Evolutionary conservation across 257 asterid genomes (phyloP).

Genomic region (Capsicum rhomboideum): DNA sequence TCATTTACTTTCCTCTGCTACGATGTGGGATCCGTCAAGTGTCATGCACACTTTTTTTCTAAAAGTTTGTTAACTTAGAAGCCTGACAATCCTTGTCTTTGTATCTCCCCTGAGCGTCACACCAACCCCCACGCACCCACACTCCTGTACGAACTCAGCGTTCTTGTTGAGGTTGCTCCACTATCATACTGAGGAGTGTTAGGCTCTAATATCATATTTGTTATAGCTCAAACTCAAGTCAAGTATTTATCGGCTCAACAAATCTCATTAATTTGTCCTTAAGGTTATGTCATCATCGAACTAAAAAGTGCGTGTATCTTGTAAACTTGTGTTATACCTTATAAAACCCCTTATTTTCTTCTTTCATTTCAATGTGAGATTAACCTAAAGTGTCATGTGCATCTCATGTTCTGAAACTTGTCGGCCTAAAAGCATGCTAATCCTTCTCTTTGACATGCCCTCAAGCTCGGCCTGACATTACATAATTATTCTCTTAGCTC

Average conservation of each 20-base stretch:
- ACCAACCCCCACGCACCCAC: neutral
- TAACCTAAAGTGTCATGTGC: neutral
- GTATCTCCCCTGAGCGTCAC: neutral
- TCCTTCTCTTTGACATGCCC: too few species aligned
- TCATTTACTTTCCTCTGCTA: too few species aligned
- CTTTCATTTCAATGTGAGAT: rapidly evolving
- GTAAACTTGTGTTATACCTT: neutral
- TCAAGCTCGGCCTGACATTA: too few species aligned
- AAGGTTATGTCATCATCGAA: neutral
- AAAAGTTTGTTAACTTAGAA: neutral
- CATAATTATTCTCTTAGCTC: neutral
- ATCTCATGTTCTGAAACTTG: neutral
- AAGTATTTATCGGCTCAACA: neutral
- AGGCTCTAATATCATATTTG: neutral
- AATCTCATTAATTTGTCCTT: neutral
- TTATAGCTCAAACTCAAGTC: neutral
- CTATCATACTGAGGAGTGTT: neutral
- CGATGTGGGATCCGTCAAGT: neutral
- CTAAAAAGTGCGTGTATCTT: neutral
- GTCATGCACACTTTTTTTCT: neutral
- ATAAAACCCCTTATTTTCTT: neutral
- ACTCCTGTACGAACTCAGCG: neutral
- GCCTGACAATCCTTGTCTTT: neutral
- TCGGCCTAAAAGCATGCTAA: neutral
- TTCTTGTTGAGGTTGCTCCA: neutral